These are phyloP conservation scores for Anacardium occidentale DNA, from an alignment of 345 rosid genomes.

Conservation along the genomic window DNA sequence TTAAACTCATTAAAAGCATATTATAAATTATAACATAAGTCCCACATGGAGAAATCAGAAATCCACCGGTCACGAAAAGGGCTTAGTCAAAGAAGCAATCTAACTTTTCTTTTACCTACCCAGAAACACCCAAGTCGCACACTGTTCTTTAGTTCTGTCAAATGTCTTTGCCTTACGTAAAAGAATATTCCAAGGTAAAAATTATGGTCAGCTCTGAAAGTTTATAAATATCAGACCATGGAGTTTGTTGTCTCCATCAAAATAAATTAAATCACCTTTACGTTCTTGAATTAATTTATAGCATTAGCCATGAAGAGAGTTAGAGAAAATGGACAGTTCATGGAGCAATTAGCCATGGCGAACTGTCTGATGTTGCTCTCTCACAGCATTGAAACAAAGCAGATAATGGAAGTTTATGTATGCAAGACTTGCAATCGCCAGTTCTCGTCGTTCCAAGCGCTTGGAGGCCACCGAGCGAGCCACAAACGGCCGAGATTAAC, in stretches of 20 bases:
- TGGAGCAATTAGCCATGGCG: constrained; percentile 44
- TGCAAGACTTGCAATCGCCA: constrained; percentile 68
- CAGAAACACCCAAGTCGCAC: neutral
- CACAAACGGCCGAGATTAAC: constrained; percentile 51
- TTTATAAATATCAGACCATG: neutral
- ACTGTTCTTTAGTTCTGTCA: neutral
- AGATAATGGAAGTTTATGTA: constrained; percentile 34
- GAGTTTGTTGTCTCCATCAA: neutral
- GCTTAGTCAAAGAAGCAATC: neutral
- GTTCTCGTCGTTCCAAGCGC: constrained; percentile 74
- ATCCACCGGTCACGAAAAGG: neutral
- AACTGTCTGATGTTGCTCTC: constrained; percentile 46
- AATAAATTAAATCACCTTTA: neutral
- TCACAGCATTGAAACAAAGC: constrained; percentile 30
- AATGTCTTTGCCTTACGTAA: too few relatives aligned
- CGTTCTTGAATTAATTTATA: neutral
- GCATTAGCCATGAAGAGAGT: constrained; percentile 43
- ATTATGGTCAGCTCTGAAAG: neutral
- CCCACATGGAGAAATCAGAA: too few relatives aligned
- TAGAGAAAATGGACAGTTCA: constrained; percentile 37
- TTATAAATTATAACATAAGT: too few relatives aligned
- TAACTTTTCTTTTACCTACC: neutral
- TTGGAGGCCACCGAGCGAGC: constrained; percentile 79
- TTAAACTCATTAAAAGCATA: too few relatives aligned
- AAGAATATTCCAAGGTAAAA: too few relatives aligned